These are phyloP conservation scores for Clitoria ternatea DNA, from an alignment of 306 rosid species.

Conservation along the genomic window DNA sequence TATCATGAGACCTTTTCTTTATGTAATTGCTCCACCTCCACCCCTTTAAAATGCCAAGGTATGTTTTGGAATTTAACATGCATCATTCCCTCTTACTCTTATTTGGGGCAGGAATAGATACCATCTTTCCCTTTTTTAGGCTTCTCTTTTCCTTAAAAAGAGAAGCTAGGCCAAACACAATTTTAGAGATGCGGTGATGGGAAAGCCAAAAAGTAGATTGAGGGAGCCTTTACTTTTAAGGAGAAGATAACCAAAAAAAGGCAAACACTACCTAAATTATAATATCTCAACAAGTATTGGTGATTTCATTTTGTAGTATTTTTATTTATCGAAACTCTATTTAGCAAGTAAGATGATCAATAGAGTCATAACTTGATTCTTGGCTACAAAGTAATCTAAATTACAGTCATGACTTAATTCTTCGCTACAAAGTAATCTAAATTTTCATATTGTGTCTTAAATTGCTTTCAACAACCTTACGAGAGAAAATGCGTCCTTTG, in stretches of 20 bases:
- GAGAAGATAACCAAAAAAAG: too few species aligned
- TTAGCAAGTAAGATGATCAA: constrained; percentile 9
- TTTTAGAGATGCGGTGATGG: not conserved
- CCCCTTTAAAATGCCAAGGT: constrained; percentile 73
- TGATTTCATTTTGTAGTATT: constrained; percentile 7
- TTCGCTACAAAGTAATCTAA: constrained; percentile 1
- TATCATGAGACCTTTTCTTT: constrained; percentile 43
- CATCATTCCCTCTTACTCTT: not conserved
- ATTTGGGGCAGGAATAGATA: not conserved
- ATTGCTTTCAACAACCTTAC: too few species aligned
- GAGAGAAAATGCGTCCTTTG: too few species aligned
- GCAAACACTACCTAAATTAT: not conserved
- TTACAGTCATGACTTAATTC: not conserved
- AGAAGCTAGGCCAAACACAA: not conserved
- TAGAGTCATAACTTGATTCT: not conserved
- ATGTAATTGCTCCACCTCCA: constrained; percentile 57
- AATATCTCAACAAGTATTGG: not conserved
- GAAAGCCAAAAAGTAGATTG: not conserved
- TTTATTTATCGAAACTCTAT: constrained; percentile 1
- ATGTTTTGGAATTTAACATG: constrained; percentile 17
- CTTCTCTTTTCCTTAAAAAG: not conserved
- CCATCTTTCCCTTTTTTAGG: too few species aligned
- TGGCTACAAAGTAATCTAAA: constrained; percentile 8
- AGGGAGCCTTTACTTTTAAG: too few species aligned
- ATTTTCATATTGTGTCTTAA: too few species aligned